These are phyloP conservation scores for Euphrasia confusa DNA, from an alignment of 257 asterid genomes.

Conservation along the genomic window DNA sequence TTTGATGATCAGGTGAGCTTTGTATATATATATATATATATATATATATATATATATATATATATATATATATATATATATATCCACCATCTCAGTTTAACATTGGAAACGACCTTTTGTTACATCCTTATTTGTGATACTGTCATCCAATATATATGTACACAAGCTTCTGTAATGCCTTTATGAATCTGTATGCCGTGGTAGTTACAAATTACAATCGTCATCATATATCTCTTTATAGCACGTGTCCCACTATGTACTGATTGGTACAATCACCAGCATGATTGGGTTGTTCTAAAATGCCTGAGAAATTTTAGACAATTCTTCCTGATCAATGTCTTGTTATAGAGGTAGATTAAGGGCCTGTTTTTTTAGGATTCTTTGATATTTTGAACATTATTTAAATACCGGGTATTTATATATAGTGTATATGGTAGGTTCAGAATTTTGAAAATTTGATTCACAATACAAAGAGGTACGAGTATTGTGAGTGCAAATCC, in stretches of 20 bases:
- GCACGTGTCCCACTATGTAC: conserved; percentile 1
- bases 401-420: no score
- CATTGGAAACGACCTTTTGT: neutral
- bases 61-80: no score
- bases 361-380: no score
- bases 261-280: conserved; percentile 6
- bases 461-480: no score
- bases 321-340: conserved; percentile 6
- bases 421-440: no score
- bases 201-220: neutral
- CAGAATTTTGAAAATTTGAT: no score
- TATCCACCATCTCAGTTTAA: neutral
- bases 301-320: neutral
- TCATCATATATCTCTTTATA: conserved; percentile 10
- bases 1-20: conserved; percentile 58
- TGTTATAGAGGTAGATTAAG: neutral
- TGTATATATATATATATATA: no score
- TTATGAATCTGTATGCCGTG: conserved; percentile 13
- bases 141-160: neutral
- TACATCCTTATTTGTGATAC: conserved; percentile 2
- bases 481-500: no score
- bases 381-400: no score
- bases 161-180: neutral
- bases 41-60: no score
- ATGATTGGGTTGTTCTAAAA: conserved; percentile 7